A percentile compares a stretch with the other conserved stretches of the same genome.
Evolutionary conservation across 805 yeast genomes (phyloP).

Genomic region (Tetrapisispora iriomotensis): DNA sequence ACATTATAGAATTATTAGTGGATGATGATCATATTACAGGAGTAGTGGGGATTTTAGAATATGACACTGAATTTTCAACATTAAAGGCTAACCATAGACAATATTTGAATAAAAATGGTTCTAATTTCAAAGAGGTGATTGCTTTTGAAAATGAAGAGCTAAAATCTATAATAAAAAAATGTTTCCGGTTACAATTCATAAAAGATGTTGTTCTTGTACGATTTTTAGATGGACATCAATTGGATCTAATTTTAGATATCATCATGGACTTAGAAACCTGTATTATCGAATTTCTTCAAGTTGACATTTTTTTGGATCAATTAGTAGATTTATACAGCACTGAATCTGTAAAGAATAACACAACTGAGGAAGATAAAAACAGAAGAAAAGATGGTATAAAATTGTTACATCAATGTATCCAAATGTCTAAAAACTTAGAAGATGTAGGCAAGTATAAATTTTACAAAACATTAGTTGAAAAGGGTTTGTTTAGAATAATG

Average conservation of each 20-base stretch:
- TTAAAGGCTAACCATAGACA: slow-evolving; percentile 73
- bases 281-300: slow-evolving; percentile 27
- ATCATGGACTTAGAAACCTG: slow-evolving; percentile 26
- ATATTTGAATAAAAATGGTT: slow-evolving; percentile 43
- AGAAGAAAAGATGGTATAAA: slow-evolving; percentile 60
- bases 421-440: slow-evolving; percentile 61
- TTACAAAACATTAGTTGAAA: slow-evolving; percentile 50
- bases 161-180: slow-evolving; percentile 52
- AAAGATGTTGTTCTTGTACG: slow-evolving; percentile 83
- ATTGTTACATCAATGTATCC: slow-evolving; percentile 69
- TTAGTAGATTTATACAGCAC: slow-evolving; percentile 49
- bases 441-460: slow-evolving; percentile 56
- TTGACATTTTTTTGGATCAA: slow-evolving; percentile 39
- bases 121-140: slow-evolving; percentile 56
- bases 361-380: slow-evolving; percentile 12
- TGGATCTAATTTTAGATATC: slow-evolving; percentile 46
- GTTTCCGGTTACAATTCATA: slow-evolving; percentile 68
- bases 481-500: slow-evolving; percentile 62
- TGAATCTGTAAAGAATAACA: slow-evolving; percentile 4
- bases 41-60: slow-evolving; percentile 73
- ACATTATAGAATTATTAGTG: slow-evolving; percentile 47
- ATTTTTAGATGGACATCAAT: slow-evolving; percentile 69
- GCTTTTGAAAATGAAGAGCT: slow-evolving; percentile 46
- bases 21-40: slow-evolving; percentile 45
- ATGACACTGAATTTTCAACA: slow-evolving; percentile 79